phyloP scores from a whole-genome alignment of 129 eudicot genomes.

The Tagetes patula region DNA sequence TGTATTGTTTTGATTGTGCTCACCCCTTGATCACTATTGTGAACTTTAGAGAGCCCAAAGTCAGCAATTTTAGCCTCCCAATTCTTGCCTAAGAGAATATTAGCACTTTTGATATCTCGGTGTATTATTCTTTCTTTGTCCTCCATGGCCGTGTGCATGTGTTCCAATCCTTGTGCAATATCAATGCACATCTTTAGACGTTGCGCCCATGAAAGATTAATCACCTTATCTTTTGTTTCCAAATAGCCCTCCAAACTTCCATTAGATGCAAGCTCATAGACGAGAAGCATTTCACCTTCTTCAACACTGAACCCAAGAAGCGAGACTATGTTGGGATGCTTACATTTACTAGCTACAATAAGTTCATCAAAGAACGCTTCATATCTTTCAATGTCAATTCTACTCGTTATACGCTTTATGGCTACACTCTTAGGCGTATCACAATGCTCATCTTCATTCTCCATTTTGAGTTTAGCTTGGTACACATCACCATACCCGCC shows the following conservation, averaged over 20 bases:
- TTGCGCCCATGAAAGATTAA: neutral
- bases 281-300: neutral
- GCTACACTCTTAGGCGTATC: neutral
- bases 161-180: neutral
- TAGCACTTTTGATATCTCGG: neutral
- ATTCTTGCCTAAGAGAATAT: constrained; percentile 14
- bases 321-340: neutral
- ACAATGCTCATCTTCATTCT: neutral
- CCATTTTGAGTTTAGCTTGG: too few species aligned
- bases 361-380: neutral
- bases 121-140: neutral
- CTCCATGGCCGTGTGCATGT: neutral
- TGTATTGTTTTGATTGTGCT: neutral
- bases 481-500: neutral
- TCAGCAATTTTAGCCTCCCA: constrained; percentile 17
- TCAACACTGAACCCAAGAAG: neutral
- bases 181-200: neutral
- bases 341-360: neutral
- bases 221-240: too few species aligned
- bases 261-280: neutral
- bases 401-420: neutral
- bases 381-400: neutral
- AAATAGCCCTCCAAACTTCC: constrained; percentile 7
- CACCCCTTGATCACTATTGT: neutral
- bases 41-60: constrained; percentile 1